Evolutionary conservation across 805 yeast species (phyloP).

Genomic region (Metschnikowia bowlesiae): DNA sequence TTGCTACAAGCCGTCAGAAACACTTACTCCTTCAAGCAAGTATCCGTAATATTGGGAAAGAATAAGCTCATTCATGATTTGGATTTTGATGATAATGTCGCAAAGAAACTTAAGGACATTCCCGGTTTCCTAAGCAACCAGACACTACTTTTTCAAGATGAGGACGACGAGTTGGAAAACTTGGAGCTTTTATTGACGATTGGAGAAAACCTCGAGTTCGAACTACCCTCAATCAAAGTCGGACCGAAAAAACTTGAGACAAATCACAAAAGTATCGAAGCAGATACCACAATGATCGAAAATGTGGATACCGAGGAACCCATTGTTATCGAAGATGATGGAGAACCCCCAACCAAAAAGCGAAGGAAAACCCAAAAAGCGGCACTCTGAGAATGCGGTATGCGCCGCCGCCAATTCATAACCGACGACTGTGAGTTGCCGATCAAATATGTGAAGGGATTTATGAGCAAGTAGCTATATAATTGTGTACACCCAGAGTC

Average conservation of each 20-base stretch:
- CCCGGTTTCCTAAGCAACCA: slow-evolving; percentile 55
- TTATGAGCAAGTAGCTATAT: neutral
- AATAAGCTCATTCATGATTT: slow-evolving; percentile 70
- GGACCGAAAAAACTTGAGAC: slow-evolving; percentile 5
- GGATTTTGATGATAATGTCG: slow-evolving; percentile 80
- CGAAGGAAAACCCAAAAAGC: slow-evolving; percentile 3
- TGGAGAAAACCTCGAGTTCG: slow-evolving; percentile 3
- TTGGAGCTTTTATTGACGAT: slow-evolving; percentile 55
- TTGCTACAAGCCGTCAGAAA: slow-evolving; percentile 47
- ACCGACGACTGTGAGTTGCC: no score
- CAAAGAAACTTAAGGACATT: slow-evolving; percentile 40
- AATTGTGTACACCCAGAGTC: neutral
- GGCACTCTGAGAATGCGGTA: no score
- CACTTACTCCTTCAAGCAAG: slow-evolving; percentile 53
- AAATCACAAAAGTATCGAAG: neutral
- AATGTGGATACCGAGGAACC: slow-evolving; percentile 1
- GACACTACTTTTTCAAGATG: slow-evolving; percentile 71
- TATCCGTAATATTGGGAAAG: slow-evolving; percentile 55
- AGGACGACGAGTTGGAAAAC: slow-evolving; percentile 60
- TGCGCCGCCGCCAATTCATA: no score
- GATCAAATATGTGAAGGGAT: no score
- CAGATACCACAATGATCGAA: slow-evolving; percentile 3
- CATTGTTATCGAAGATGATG: slow-evolving; percentile 2
- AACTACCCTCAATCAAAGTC: slow-evolving; percentile 17
- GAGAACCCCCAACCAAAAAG: slow-evolving; percentile 15